Percentiles rank a stretch among this genome's conserved stretches.
Evolutionary conservation across 768 basidiomycete genomes (phyloP).

Genomic region (Mycena galopus): DNA sequence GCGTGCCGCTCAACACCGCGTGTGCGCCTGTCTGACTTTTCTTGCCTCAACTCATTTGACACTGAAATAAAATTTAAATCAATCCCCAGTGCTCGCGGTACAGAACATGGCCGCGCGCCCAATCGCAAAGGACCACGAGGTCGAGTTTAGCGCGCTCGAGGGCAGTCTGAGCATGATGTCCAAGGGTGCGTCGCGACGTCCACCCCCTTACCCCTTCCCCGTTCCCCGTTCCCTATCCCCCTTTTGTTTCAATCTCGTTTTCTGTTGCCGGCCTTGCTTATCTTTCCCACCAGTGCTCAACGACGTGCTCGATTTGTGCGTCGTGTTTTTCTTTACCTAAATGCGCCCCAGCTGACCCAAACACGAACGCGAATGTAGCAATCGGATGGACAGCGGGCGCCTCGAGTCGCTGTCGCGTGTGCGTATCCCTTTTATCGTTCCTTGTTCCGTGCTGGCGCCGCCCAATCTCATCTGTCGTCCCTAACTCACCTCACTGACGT

Average conservation of each 20-base stretch:
- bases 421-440: background rate
- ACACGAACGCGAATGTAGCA: slow-evolving; percentile 46
- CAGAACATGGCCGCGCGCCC: slow-evolving; percentile 81
- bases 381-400: slow-evolving; percentile 78
- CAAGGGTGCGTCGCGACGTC: slow-evolving; percentile 57
- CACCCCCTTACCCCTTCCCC: background rate
- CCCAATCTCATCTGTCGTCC: background rate
- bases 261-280: background rate
- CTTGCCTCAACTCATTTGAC: background rate
- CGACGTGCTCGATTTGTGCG: slow-evolving; percentile 72
- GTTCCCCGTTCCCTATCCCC: too few relatives aligned
- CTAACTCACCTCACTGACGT: background rate
- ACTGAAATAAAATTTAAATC: background rate
- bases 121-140: slow-evolving; percentile 70
- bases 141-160: slow-evolving; percentile 81
- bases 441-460: background rate
- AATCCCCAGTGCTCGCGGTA: slow-evolving; percentile 66
- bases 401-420: slow-evolving; percentile 69
- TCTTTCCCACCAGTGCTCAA: slow-evolving; percentile 62
- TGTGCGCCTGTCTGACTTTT: slow-evolving; percentile 40
- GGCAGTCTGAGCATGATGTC: slow-evolving; percentile 81
- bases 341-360: background rate
- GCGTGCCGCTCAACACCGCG: slow-evolving; percentile 74
- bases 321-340: background rate
- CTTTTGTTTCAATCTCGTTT: slow-evolving; percentile 9